Evolutionary conservation across 805 yeast genomes (phyloP).

Genomic region (Cephaloascus fragrans): DNA sequence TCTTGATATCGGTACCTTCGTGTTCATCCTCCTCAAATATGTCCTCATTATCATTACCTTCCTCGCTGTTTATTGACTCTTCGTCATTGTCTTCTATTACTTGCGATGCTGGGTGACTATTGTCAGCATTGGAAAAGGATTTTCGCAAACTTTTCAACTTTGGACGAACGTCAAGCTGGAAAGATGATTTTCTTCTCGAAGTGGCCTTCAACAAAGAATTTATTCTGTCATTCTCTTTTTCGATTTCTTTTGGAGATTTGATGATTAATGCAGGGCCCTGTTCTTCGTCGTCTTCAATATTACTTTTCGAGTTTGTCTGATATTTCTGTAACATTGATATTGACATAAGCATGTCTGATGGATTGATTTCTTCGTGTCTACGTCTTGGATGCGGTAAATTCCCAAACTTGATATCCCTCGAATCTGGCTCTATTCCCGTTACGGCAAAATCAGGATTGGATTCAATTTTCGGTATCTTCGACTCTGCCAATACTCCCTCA

Average conservation of each 20-base stretch:
- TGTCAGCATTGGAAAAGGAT: conserved; percentile 12
- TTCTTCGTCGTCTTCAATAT: conserved; percentile 30
- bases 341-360: conserved; percentile 78
- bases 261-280: conserved; percentile 75
- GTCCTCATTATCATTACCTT: conserved; percentile 4
- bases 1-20: conserved; percentile 10
- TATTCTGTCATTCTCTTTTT: conserved; percentile 15
- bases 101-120: too few species aligned
- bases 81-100: conserved; percentile 6
- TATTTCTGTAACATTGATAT: conserved; percentile 67
- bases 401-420: conserved; percentile 46
- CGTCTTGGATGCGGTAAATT: conserved; percentile 46
- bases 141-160: conserved; percentile 15
- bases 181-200: conserved; percentile 7
- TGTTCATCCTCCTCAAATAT: conserved; percentile 6
- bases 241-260: conserved; percentile 69
- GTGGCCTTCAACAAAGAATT: background rate
- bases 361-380: conserved; percentile 45
- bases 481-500: background rate
- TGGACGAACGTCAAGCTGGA: conserved; percentile 1
- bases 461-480: conserved; percentile 1
- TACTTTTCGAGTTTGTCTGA: conserved; percentile 20
- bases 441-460: background rate
- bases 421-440: too few species aligned
- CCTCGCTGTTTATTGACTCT: conserved; percentile 10